Conservation (phyloP, 805 yeast genomes). For the Metschnikowia picachoensis region DNA sequence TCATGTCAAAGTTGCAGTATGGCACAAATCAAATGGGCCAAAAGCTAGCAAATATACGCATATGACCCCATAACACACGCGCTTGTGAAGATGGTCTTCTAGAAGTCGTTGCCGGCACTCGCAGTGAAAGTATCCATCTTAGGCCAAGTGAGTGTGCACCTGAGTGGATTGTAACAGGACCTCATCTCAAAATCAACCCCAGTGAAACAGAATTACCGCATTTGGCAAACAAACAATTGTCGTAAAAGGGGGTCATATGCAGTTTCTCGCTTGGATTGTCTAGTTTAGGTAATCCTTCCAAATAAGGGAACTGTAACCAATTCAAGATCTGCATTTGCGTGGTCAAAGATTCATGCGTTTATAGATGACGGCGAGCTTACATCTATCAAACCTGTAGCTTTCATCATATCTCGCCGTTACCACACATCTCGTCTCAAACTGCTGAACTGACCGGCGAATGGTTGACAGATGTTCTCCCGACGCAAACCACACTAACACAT, state of each 20-base stretch:
- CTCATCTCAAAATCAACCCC: background rate
- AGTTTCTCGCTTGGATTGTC: background rate
- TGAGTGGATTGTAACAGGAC: too few relatives aligned
- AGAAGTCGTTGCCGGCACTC: background rate
- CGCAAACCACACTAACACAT: constrained; percentile 18
- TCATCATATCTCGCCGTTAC: too few relatives aligned
- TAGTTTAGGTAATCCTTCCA: background rate
- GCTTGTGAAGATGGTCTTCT: background rate
- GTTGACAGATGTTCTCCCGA: constrained; percentile 18
- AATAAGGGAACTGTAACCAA: background rate
- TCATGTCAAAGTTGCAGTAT: background rate
- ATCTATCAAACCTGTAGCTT: too few relatives aligned
- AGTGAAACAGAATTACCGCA: background rate
- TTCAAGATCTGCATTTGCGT: background rate
- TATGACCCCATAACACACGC: too few relatives aligned
- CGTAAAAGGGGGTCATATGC: constrained; percentile 7
- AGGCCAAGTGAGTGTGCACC: too few relatives aligned
- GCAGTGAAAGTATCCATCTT: too few relatives aligned
- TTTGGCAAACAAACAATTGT: background rate
- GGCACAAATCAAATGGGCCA: background rate
- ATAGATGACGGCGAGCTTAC: too few relatives aligned
- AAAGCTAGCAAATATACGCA: background rate
- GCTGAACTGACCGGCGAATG: constrained; percentile 17
- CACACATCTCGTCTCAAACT: constrained; percentile 7
- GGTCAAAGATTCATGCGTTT: background rate